Evolutionary conservation across 2,329 filamentous ascomycete genomes (phyloP), one percentile per base, ranked within the genome.

Genomic region (Epichloe amarillans): DNA sequence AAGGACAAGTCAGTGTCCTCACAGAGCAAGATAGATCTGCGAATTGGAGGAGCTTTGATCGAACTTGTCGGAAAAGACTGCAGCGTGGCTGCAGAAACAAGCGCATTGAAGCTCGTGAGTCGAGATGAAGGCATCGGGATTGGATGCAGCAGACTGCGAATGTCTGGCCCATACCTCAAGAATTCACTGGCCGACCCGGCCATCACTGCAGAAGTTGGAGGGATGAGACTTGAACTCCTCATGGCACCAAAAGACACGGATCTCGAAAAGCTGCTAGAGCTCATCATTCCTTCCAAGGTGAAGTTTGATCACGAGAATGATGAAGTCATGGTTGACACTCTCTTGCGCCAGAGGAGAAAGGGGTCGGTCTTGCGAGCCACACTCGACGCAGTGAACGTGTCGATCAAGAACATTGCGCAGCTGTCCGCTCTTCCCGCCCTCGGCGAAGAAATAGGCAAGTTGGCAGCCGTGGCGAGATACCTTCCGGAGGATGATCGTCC

Each of bases 401-500:
- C 76, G 4, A 69, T 93, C 15, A 72, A 74, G 7, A 80, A 82
- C 54, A 67, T 88, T 39, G 71, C 78, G 11, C 80, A 84, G 56
- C 69, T 95, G 15, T 72, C 78, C 10, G 77, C 79, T 41, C 72
- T 98, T 14, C 79, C 83, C 7, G 75, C 76, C 11, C 75, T 98
- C 8, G 83, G 79, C 0, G 83, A 86, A 55, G 93, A 98, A 60
- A 65, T 97, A 46, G 76, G 84, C 5, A 88, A 86, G 57, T 72
- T 98, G 5, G 87, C 89, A 0, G 90, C 83, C 0, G 88, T 98
- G 26, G 80, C 91, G 6, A 97, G 96, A 63, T 97, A 97, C 63
- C 74, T 98, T 2, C 91, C 93, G 0, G 91, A 98, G 58, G 93
- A 98, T 65, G 91, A 98, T 59, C 80, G 90, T 2, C 93, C 93